A percentile compares a stretch with the other conserved stretches of the same genome.
Evolutionary conservation across 306 rosid genomes (phyloP).

Genomic region (Acacia acuminata): DNA sequence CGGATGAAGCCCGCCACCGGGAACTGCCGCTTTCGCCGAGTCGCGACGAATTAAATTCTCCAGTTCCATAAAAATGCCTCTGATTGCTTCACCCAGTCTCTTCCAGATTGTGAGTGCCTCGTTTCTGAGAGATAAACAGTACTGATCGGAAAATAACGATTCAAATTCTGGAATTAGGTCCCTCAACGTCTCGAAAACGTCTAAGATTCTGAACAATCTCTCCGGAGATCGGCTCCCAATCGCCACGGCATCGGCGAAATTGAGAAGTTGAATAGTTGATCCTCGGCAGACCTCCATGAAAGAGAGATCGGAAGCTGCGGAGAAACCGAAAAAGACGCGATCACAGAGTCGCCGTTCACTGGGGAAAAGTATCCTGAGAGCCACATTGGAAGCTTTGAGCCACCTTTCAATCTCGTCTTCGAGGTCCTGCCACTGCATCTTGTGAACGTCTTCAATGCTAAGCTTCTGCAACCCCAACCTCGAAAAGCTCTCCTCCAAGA

Average conservation of each 20-base stretch:
- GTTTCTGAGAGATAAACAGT: slow-evolving; percentile 55
- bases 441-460: slow-evolving; percentile 67
- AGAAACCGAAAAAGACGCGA: slow-evolving; percentile 61
- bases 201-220: slow-evolving; percentile 60
- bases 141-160: slow-evolving; percentile 55
- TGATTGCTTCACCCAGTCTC: slow-evolving; percentile 61
- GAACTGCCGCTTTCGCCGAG: slow-evolving; percentile 60
- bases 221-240: slow-evolving; percentile 70
- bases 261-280: slow-evolving; percentile 62
- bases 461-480: slow-evolving; percentile 67
- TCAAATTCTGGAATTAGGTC: slow-evolving; percentile 66
- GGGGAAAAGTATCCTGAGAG: slow-evolving; percentile 67
- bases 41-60: slow-evolving; percentile 72
- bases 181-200: slow-evolving; percentile 60
- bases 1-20: slow-evolving; percentile 76
- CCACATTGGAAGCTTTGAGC: slow-evolving; percentile 59
- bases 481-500: slow-evolving; percentile 67
- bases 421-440: slow-evolving; percentile 65
- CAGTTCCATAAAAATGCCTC: slow-evolving; percentile 74
- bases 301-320: slow-evolving; percentile 61
- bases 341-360: slow-evolving; percentile 72
- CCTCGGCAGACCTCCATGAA: slow-evolving; percentile 80
- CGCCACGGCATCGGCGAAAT: slow-evolving; percentile 64
- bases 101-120: slow-evolving; percentile 70
- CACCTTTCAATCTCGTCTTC: slow-evolving; percentile 76